Percentiles rank a stretch among this genome's conserved stretches.
Evolutionary conservation across 495 filamentous ascomycete genomes (phyloP).

Genomic region (Lasiosphaeria hispida): DNA sequence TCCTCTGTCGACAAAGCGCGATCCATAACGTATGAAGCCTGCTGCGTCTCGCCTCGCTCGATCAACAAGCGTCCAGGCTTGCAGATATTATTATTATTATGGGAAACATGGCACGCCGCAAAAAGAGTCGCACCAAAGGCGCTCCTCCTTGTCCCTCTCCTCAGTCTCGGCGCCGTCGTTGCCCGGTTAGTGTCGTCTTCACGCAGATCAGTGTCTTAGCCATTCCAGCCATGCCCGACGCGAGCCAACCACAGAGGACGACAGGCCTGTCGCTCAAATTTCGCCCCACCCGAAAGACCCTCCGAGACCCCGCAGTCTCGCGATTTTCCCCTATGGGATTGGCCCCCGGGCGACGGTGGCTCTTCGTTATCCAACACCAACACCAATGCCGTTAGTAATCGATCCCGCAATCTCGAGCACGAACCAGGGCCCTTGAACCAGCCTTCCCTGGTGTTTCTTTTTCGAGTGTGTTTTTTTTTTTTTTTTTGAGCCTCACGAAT

Average conservation of each 20-base stretch:
- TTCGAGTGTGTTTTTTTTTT: too few species aligned
- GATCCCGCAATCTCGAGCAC: conserved; percentile 3
- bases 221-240: not conserved
- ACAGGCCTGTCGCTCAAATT: not conserved
- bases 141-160: not conserved
- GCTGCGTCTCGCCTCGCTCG: conserved; percentile 9
- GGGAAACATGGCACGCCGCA: not conserved
- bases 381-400: not conserved
- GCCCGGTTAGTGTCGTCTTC: conserved; percentile 1
- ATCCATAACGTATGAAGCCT: not conserved
- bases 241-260: conserved; percentile 4
- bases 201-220: not conserved
- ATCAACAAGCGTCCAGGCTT: conserved; percentile 9
- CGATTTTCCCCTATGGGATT: not conserved
- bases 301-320: not conserved
- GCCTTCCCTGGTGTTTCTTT: not conserved
- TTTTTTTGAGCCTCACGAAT: too few species aligned
- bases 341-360: not conserved
- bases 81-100: not conserved
- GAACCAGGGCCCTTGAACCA: not conserved
- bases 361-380: not conserved
- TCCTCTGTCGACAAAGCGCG: not conserved
- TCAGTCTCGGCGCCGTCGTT: not conserved
- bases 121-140: not conserved
- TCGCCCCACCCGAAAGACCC: conserved; percentile 5